Evolutionary conservation across 2,329 filamentous ascomycete genomes (phyloP).

Genomic region (Epichloe aotearoae): DNA sequence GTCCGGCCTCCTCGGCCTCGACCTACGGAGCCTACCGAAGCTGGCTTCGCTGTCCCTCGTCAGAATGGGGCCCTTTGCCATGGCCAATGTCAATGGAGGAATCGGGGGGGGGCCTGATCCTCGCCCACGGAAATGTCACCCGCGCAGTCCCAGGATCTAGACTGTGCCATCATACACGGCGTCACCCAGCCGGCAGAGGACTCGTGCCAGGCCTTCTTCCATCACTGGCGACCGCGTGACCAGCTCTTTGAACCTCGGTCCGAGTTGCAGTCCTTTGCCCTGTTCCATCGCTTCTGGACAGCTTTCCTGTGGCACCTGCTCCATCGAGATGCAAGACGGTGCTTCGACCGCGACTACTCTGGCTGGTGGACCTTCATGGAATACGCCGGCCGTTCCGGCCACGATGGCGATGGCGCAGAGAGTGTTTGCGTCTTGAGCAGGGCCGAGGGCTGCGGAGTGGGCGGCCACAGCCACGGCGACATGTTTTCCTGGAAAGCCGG

Average conservation of each 20-base stretch:
- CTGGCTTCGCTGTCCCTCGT: slow-evolving; percentile 4
- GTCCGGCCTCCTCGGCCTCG: neutral
- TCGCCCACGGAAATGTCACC: slow-evolving; percentile 2
- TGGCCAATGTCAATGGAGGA: neutral
- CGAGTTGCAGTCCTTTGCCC: neutral
- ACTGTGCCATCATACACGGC: slow-evolving; percentile 3
- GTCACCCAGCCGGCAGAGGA: neutral
- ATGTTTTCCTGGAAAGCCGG: slow-evolving; percentile 3
- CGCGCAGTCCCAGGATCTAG: neutral
- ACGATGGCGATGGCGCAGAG: neutral
- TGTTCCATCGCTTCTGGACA: slow-evolving; percentile 2
- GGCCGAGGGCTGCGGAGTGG: neutral
- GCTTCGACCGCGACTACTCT: neutral
- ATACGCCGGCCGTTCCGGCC: neutral
- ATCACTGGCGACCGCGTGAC: slow-evolving; percentile 1
- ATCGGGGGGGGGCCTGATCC: neutral
- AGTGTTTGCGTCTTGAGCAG: slow-evolving; percentile 1
- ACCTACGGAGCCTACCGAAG: neutral
- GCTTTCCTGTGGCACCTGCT: slow-evolving; percentile 4
- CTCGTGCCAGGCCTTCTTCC: slow-evolving; percentile 3
- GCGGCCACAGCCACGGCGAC: neutral
- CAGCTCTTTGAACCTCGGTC: neutral
- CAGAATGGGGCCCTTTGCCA: slow-evolving; percentile 3
- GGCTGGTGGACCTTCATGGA: slow-evolving; percentile 5
- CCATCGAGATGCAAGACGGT: neutral